Evolutionary conservation across 108 stramenopile species (phyloP).

Genomic region (Nitzschia sp.): DNA sequence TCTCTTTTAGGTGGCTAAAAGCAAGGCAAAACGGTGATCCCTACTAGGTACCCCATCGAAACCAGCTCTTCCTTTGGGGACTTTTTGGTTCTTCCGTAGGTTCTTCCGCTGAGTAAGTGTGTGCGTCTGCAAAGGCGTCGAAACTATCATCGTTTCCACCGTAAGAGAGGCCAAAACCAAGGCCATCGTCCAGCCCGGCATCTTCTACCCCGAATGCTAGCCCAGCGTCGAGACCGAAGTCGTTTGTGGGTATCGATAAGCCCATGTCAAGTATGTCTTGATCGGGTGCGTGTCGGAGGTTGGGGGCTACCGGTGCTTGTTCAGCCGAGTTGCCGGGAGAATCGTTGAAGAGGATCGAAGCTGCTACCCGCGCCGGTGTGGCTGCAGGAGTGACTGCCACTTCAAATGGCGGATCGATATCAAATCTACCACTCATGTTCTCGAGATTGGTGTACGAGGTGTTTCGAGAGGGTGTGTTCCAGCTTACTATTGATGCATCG

Average conservation of each 20-base stretch:
- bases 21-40: too few relatives aligned
- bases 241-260: background rate
- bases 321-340: conserved; percentile 1
- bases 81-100: background rate
- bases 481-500: conserved; percentile 27
- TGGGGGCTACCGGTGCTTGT: background rate
- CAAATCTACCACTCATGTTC: background rate
- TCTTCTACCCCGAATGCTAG: conserved; percentile 6
- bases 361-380: conserved; percentile 26
- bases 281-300: background rate
- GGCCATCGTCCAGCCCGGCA: conserved; percentile 7
- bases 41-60: background rate
- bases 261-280: background rate
- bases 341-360: conserved; percentile 24
- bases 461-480: conserved; percentile 6
- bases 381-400: background rate
- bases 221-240: conserved; percentile 2
- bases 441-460: background rate
- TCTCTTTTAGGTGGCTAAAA: too few relatives aligned
- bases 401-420: background rate
- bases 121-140: background rate
- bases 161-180: conserved; percentile 5
- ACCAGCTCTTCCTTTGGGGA: background rate
- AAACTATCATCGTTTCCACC: conserved; percentile 3
- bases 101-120: too few relatives aligned